Conservation (phyloP, 768 basidiomycete genomes). For the Amanita inopinata region DNA sequence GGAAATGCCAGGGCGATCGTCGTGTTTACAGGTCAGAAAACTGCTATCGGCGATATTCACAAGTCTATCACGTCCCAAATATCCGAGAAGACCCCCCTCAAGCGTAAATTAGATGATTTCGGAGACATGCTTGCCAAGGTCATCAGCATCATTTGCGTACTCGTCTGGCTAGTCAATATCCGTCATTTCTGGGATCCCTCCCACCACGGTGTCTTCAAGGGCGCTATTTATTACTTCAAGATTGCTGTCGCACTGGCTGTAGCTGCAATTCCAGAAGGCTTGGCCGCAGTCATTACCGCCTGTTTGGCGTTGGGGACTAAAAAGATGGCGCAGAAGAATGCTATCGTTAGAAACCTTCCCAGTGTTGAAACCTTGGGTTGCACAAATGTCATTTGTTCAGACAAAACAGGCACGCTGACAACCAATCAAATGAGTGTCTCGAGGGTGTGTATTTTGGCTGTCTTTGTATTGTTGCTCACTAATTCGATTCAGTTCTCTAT, state of each 20-base stretch:
- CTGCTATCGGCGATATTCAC: slow-evolving; percentile 96
- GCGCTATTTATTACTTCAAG: slow-evolving; percentile 98
- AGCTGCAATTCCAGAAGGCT: slow-evolving; percentile 94
- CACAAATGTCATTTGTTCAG: slow-evolving; percentile 97
- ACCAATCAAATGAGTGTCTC: slow-evolving; percentile 98
- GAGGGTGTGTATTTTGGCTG: slow-evolving; percentile 32
- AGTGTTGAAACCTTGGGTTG: slow-evolving; percentile 96
- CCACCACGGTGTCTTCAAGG: slow-evolving; percentile 84
- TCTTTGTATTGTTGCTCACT: slow-evolving; percentile 3
- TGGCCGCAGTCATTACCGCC: slow-evolving; percentile 97
- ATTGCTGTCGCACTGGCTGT: slow-evolving; percentile 99
- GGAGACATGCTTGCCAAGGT: slow-evolving; percentile 97
- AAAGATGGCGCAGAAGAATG: slow-evolving; percentile 99
- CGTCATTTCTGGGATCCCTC: slow-evolving; percentile 94
- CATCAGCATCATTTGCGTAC: slow-evolving; percentile 91
- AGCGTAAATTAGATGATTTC: slow-evolving; percentile 96
- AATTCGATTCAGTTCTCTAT: slow-evolving; percentile 80
- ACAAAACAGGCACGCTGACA: slow-evolving; percentile 95
- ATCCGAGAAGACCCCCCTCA: slow-evolving; percentile 92
- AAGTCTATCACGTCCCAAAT: slow-evolving; percentile 92
- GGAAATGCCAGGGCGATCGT: slow-evolving; percentile 85
- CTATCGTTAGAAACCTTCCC: slow-evolving; percentile 92
- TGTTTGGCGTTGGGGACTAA: slow-evolving; percentile 95
- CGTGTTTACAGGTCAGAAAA: slow-evolving; percentile 74
- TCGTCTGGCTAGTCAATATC: slow-evolving; percentile 97